Conservation (phyloP, 2,329 filamentous ascomycete genomes). For the Sclerotinia trifoliorum region DNA sequence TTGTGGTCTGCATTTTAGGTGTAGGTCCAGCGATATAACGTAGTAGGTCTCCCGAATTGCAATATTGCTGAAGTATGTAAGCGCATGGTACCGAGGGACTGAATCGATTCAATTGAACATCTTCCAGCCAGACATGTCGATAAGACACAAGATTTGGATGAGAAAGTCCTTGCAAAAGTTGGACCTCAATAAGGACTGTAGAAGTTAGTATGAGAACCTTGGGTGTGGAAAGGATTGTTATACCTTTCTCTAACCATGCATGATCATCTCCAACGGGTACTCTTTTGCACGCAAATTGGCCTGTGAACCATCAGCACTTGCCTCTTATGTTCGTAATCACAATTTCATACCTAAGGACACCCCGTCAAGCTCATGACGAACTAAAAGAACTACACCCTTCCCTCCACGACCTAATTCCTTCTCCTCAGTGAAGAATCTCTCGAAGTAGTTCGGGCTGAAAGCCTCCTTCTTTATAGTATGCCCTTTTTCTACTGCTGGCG, state of each 20-base stretch:
- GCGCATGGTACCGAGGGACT: constrained; percentile 90
- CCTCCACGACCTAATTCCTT: constrained; percentile 82
- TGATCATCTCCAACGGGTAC: constrained; percentile 95
- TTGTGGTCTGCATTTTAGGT: constrained; percentile 61
- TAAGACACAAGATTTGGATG: constrained; percentile 97
- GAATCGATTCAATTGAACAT: constrained; percentile 79
- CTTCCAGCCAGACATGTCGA: constrained; percentile 94
- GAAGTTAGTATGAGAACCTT: constrained; percentile 24
- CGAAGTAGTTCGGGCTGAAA: constrained; percentile 91
- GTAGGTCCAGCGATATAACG: constrained; percentile 75
- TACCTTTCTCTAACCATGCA: constrained; percentile 81
- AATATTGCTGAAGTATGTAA: constrained; percentile 97
- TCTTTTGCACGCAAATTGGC: constrained; percentile 93
- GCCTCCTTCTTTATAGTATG: constrained; percentile 81
- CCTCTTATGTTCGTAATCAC: background rate
- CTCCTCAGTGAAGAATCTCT: constrained; percentile 89
- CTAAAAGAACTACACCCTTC: constrained; percentile 92
- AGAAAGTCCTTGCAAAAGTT: constrained; percentile 84
- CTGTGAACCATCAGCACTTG: constrained; percentile 28
- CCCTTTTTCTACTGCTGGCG: constrained; percentile 46
- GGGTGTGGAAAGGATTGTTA: background rate
- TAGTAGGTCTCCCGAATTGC: constrained; percentile 88
- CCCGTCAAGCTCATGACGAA: constrained; percentile 86
- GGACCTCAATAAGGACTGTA: constrained; percentile 80
- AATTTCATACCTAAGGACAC: constrained; percentile 62